These are phyloP conservation scores for Penicillium sp. DNA, from an alignment of 2,329 filamentous ascomycete genomes.

Conservation along the genomic window DNA sequence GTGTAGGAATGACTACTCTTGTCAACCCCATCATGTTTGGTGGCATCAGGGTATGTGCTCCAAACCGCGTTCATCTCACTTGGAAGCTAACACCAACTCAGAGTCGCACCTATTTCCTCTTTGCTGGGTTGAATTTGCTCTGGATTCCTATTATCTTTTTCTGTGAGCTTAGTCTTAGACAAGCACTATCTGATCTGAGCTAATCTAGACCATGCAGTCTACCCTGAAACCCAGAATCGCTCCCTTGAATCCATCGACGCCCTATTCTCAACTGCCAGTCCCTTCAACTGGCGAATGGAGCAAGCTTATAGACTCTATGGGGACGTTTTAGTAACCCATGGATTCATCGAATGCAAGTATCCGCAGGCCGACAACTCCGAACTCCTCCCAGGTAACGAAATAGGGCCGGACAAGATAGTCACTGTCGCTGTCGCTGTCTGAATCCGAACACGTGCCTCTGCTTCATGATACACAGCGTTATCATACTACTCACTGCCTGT, in stretches of 20 bases:
- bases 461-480: neutral
- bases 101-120: slow-evolving; percentile 53
- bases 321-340: slow-evolving; percentile 25
- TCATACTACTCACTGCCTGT: neutral
- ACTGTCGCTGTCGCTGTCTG: neutral
- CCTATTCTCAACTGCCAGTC: slow-evolving; percentile 49
- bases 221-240: slow-evolving; percentile 53
- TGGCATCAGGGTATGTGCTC: slow-evolving; percentile 11
- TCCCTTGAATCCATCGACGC: slow-evolving; percentile 53
- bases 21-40: slow-evolving; percentile 50
- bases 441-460: neutral
- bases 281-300: slow-evolving; percentile 49
- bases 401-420: neutral
- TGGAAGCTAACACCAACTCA: slow-evolving; percentile 5
- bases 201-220: slow-evolving; percentile 31
- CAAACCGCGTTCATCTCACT: neutral
- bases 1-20: slow-evolving; percentile 54
- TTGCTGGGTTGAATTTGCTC: slow-evolving; percentile 51
- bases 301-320: slow-evolving; percentile 37
- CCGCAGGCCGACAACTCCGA: neutral
- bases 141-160: slow-evolving; percentile 52
- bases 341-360: neutral
- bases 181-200: neutral
- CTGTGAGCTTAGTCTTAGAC: slow-evolving; percentile 14
- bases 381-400: no score